Evolutionary conservation across 305 asterid genomes (phyloP).

Genomic region (Euphrasia arctica): DNA sequence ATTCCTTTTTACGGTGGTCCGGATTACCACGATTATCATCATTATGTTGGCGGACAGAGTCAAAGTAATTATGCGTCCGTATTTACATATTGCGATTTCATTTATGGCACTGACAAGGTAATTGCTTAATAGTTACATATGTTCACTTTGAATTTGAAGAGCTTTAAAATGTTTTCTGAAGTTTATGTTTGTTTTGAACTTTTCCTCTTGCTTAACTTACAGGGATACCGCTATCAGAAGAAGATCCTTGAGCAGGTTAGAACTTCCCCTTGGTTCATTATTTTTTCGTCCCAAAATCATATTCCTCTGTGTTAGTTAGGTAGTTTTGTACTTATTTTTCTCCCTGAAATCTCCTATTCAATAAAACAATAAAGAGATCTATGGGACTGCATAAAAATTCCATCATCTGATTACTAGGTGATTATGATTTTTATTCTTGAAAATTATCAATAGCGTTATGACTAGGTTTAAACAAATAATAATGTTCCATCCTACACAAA

Average conservation of each 20-base stretch:
- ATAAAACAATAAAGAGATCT: too few species aligned
- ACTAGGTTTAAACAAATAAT: too few species aligned
- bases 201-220: conserved; percentile 22
- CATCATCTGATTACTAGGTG: too few species aligned
- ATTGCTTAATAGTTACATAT: conserved; percentile 26
- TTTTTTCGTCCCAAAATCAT: too few species aligned
- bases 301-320: too few species aligned
- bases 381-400: too few species aligned
- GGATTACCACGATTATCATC: conserved; percentile 95
- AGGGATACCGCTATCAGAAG: conserved; percentile 96
- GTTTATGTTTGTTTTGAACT: conserved; percentile 22
- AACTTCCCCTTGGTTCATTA: background rate
- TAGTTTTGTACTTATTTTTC: too few species aligned
- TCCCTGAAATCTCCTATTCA: too few species aligned
- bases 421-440: too few species aligned
- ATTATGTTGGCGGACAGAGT: conserved; percentile 83
- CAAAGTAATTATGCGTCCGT: conserved; percentile 91
- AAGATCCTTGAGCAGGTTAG: conserved; percentile 87
- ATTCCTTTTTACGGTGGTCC: conserved; percentile 98
- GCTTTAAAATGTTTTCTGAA: conserved; percentile 1
- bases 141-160: conserved; percentile 21
- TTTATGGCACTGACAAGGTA: conserved; percentile 98
- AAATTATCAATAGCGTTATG: too few species aligned
- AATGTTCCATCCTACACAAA: too few species aligned
- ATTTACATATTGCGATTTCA: conserved; percentile 83